Base-by-base conservation (phyloP, 1,284 basidiomycete species). In the Prillingera fragicola region DNA sequence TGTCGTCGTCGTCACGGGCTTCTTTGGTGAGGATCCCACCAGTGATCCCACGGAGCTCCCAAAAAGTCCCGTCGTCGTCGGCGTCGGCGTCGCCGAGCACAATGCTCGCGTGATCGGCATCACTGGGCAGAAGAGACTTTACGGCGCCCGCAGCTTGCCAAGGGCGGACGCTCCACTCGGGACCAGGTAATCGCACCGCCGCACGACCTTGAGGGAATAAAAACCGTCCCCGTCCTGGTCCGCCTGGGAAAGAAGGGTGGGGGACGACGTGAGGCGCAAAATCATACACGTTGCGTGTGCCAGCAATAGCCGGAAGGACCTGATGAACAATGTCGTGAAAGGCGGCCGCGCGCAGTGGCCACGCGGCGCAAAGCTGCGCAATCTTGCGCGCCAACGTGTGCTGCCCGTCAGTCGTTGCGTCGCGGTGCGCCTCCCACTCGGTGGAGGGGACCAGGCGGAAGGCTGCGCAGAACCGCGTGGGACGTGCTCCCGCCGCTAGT, bases 271-370 rank as follows among this genome's bases (percentile, higher is more conserved):
- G 60, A 1, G 61, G 55, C 3, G 55, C 52, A 42, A 65, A 65
- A 40, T 61, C 48, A 44, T 63, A 65, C 12, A 45, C 33, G 42
- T 65, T 65, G 15, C 21, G 17, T 17, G 48, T 48, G 9, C 38
- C 46, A 8, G 33, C 40, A 1, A 65, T 35, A 8, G 48, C 44
- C 10, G 63, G 61, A 9, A 57, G 45, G 3, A 62, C 53, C 39
- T 65, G 63, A 42, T 56, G 54, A 14, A 60, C 56, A 23, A 62
- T 38, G 36, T 60, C 54, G 42, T 62, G 60, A 29, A 59, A 54
- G 0, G 33, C 41, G 8, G 38, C 41, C 14, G 49, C 17, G 13
- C 25, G 19, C 12, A 42, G 31, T 31, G 52, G 40, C 31, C 53
- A 57, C 6, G 37, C 25, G 15, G 44, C 40, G 3, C 43, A 32